Evolutionary conservation across 2,329 filamentous ascomycete genomes (phyloP).

Genomic region (Aspergillus intermedius): DNA sequence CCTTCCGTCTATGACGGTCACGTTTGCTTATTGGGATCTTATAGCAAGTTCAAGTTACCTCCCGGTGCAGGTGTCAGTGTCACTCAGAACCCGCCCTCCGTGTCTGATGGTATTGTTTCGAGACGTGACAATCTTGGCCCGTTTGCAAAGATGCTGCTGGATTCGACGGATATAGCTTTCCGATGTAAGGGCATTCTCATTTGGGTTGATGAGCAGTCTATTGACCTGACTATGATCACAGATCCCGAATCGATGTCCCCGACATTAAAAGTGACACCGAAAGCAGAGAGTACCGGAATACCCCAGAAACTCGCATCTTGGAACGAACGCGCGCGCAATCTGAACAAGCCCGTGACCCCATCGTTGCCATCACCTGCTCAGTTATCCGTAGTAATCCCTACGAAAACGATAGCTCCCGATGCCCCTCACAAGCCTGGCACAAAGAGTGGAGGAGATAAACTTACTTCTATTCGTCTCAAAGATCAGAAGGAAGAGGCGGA

Average conservation of each 20-base stretch:
- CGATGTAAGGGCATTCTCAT: conserved; percentile 29
- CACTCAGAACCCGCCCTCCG: conserved; percentile 12
- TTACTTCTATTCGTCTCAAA: conserved; percentile 54
- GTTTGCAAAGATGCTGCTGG: conserved; percentile 51
- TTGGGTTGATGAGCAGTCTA: neutral
- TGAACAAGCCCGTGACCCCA: conserved; percentile 42
- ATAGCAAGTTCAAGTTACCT: conserved; percentile 40
- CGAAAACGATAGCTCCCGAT: conserved; percentile 35
- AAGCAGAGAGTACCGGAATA: conserved; percentile 14
- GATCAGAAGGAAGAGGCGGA: conserved; percentile 80
- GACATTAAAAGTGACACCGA: conserved; percentile 16
- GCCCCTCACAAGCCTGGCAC: conserved; percentile 29
- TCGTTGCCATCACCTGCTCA: conserved; percentile 22
- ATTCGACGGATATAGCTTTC: conserved; percentile 39
- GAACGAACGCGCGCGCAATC: conserved; percentile 17
- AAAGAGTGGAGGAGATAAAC: conserved; percentile 48
- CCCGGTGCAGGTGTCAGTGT: conserved; percentile 16
- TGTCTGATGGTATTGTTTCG: conserved; percentile 15
- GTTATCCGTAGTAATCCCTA: conserved; percentile 45
- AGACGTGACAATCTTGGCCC: conserved; percentile 37
- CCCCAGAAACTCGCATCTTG: conserved; percentile 17
- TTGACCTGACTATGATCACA: conserved; percentile 16
- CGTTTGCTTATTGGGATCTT: conserved; percentile 9
- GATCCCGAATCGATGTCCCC: conserved; percentile 21
- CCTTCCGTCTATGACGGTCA: neutral